These are phyloP conservation scores for Cutaneotrichosporon dermatis DNA, from an alignment of 1,284 basidiomycete species.

Conservation along the genomic window DNA sequence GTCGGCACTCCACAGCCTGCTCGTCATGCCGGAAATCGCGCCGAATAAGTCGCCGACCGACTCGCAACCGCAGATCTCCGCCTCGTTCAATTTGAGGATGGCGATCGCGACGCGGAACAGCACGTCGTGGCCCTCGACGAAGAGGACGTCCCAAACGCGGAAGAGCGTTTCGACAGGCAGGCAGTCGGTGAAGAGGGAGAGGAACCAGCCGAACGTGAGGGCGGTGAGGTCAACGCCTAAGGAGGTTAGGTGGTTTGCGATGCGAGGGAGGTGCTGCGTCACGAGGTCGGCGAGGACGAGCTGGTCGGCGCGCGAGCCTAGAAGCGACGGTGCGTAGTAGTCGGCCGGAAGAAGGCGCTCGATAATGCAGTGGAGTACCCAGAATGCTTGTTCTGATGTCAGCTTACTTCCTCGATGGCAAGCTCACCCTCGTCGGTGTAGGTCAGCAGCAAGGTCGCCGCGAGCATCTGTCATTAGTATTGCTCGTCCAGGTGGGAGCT, in stretches of 20 bases:
- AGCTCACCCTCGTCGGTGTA: conserved; percentile 59
- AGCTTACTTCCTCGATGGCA: neutral
- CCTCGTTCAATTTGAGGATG: conserved; percentile 77
- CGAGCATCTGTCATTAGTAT: conserved; percentile 51
- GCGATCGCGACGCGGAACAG: conserved; percentile 85
- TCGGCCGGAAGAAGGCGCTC: conserved; percentile 76
- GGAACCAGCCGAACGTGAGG: conserved; percentile 97
- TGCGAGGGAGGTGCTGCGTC: conserved; percentile 66
- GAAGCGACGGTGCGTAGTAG: conserved; percentile 75
- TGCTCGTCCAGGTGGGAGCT: no score
- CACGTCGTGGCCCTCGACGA: conserved; percentile 87
- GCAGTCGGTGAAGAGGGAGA: conserved; percentile 93
- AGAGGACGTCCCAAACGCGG: conserved; percentile 90
- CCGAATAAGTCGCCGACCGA: conserved; percentile 83
- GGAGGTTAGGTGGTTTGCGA: conserved; percentile 68
- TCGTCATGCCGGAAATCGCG: conserved; percentile 76
- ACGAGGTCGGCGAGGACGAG: conserved; percentile 85
- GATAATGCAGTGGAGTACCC: conserved; percentile 87
- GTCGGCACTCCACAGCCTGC: conserved; percentile 86
- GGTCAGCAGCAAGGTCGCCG: conserved; percentile 82
- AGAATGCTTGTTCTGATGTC: conserved; percentile 85
- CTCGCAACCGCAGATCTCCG: conserved; percentile 72
- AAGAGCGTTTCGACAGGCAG: conserved; percentile 91
- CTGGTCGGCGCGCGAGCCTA: conserved; percentile 90
- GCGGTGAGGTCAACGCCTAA: conserved; percentile 87